Evolutionary conservation across 129 eudicot species (phyloP), one percentile per base, ranked within the genome.

Genomic region (Deinandra increscens): DNA sequence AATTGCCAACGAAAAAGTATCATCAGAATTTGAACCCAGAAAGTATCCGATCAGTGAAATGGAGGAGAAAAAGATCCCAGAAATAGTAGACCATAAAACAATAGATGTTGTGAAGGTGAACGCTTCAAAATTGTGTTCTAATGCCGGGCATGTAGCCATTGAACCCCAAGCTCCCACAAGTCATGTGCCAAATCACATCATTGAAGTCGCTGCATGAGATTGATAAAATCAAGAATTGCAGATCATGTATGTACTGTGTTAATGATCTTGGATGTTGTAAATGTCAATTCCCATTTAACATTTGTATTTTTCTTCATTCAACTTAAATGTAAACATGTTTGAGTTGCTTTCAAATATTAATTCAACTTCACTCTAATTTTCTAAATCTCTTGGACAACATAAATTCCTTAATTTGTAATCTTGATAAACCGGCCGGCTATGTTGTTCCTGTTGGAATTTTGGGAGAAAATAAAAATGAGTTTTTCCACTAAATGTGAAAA

Each of bases 1-100:
- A n/a, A n/a, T 26, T 11, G 39, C 31, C 36, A 58, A 81, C 19
- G 70, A 78, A 22, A 59, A 80, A n/a, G 46, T 53, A 9, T 31
- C n/a, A n/a, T n/a, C 76, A 4, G 4, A 58, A 69, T 19, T 4
- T 18, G 73, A 69, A 18, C 14, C 59, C 2, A 39, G 2, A 29
- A 44, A 43, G 0, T 73, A 81, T 50, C 29, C n/a, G 3, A 19
- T 26, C 1, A 53, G 33, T 19, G 34, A 53, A 9, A 9, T 53
- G 14, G n/a, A 20, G n/a, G 60, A 53, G 60, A 20, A 53, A 55
- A 55, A 55, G 38, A 23, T 10, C 3, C 2, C 62, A 23, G 15
- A 55, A 23, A 5, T 5, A 26, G 6, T 26, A 1, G 31, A 55
- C 37, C 62, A 55, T 41, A 75, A 82, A 22, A 67, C 72, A 7